Evolutionary conservation across 495 filamentous ascomycete species (phyloP), one percentile per base, ranked within the genome.

Genomic region (Lasiosphaeria miniovina): DNA sequence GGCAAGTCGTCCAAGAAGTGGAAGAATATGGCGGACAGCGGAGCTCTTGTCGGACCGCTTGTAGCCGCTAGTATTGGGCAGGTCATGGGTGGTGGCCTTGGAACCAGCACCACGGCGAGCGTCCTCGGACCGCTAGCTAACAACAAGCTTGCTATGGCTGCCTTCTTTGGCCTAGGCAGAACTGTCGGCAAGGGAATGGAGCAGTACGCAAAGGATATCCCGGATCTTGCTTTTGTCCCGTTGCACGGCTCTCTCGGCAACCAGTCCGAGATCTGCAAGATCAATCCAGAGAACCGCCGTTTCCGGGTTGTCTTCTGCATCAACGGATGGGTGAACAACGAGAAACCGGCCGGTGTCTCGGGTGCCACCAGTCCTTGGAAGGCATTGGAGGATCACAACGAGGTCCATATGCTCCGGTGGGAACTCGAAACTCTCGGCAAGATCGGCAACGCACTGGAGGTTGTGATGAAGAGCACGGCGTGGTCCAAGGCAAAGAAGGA

Each of bases 131-230:
- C 86, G 12, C 71, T 97, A 55, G 89, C 91, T 10, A 83, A 89
- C 32, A 96, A 86, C 63, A 81, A 83, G 6, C 83, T 92, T 14
- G 74, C 91, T 46, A 88, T 96, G 17, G 93, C 91, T 5, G 83
- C 87, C 52, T 72, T 98, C 11, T 96, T 98, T 66, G 93, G 93
- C 36, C 89, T 92, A 8, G 90, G 86, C 11, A 81, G 88, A 12
- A 91, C 94, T 84, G 89, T 88, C 2, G 86, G 88, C 36, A 84
- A 90, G 68, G 88, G 91, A 85, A 89, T 97, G 82, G 91, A 93
- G 61, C 80, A 86, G 48, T 94, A 96, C 72, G 87, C 90, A 15
- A 86, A 84, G 56, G 92, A 97, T 60, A 87, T 97, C 12, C 82
- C 88, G 52, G 92, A 97, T 71, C 96, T 97, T 71, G 91, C 85